Percentiles rank a stretch among this genome's conserved stretches.
phyloP scores from a whole-genome alignment of 371 early-diverging fungal genomes.

The Rhizopus delemar region DNA sequence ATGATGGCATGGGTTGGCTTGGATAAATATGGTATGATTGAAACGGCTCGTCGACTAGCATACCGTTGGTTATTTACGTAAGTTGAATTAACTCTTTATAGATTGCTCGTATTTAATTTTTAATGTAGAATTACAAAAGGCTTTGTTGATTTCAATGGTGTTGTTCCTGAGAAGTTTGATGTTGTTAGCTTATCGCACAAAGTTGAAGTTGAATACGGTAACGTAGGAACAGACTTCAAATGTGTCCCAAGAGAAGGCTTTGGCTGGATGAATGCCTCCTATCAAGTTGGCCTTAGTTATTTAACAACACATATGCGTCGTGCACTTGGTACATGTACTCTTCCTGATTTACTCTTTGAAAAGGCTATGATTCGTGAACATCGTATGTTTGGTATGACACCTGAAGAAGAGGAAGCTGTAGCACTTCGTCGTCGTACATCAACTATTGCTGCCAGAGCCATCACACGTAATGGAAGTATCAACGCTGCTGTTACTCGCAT shows the following conservation, averaged over 20 bases:
- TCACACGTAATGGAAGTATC: constrained; percentile 30
- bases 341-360: constrained; percentile 72
- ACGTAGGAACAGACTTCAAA: constrained; percentile 94
- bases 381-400: constrained; percentile 28
- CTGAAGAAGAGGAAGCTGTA: constrained; percentile 24
- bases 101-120: neutral
- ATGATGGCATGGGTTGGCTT: constrained; percentile 94
- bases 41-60: constrained; percentile 78
- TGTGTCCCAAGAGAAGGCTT: constrained; percentile 94
- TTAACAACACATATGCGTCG: constrained; percentile 77
- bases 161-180: constrained; percentile 96
- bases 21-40: constrained; percentile 78
- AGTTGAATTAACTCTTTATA: constrained; percentile 24
- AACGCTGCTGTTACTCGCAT: constrained; percentile 31
- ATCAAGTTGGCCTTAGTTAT: constrained; percentile 82
- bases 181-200: constrained; percentile 89
- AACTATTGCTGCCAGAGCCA: constrained; percentile 22
- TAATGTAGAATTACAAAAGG: constrained; percentile 76
- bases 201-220: constrained; percentile 94
- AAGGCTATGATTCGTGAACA: constrained; percentile 39
- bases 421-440: constrained; percentile 27
- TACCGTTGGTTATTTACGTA: constrained; percentile 95
- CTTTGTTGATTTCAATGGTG: constrained; percentile 96
- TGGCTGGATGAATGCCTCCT: constrained; percentile 98
- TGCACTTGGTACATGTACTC: constrained; percentile 83